Percentiles rank a stretch among this genome's conserved stretches.
These are phyloP conservation scores for Russula vinacea DNA, from an alignment of 768 basidiomycete species.

Conservation along the genomic window DNA sequence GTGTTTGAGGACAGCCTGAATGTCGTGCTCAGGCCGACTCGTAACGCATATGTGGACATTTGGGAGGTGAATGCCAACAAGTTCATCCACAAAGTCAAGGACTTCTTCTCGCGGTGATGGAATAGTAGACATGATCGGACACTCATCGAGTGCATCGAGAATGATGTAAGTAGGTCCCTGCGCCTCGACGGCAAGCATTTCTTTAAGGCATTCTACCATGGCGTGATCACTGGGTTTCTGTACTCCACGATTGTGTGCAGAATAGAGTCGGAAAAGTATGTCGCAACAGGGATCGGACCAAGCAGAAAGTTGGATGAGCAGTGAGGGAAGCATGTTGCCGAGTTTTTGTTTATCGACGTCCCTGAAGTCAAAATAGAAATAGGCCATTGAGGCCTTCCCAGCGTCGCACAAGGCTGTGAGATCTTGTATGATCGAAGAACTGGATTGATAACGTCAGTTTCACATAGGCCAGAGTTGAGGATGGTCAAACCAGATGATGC, in stretches of 20 bases:
- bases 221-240: neutral
- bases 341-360: neutral
- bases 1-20: neutral
- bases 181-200: neutral
- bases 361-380: neutral
- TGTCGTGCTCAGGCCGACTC: neutral
- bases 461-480: no score
- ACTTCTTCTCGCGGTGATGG: neutral
- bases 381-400: neutral
- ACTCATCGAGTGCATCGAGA: neutral
- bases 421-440: neutral
- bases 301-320: neutral
- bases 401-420: neutral
- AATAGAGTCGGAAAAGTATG: neutral
- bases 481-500: neutral
- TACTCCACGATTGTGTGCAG: neutral
- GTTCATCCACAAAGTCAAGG: neutral
- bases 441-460: neutral
- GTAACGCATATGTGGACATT: neutral
- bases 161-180: neutral
- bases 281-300: neutral
- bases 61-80: neutral
- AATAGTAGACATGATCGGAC: neutral
- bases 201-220: neutral
- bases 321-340: neutral